Base-by-base conservation (phyloP, 768 basidiomycete species). In the Tulasnella sp. region DNA sequence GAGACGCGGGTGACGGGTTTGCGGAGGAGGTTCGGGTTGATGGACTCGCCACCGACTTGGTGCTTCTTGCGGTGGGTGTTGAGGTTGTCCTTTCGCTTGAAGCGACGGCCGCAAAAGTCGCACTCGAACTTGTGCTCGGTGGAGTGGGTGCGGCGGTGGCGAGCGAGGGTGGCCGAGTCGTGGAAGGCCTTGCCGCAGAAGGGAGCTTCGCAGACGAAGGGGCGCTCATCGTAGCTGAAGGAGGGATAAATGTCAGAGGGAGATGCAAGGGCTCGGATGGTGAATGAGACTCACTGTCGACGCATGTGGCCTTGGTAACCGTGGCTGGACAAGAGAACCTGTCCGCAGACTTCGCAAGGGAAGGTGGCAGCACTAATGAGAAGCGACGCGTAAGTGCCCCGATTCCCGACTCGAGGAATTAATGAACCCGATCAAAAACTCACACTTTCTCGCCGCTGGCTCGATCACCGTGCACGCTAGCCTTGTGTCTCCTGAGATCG, bases 151-250 rank as follows among this genome's bases (percentile, higher is more conserved):
- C 94, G 87, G 67, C 94, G 88, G 82, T 96, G 94, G 74, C 94
- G 88, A 65, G 94, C 94, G 64, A 96, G 85, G 81, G 90, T 92
- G 77, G 92, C 93, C 3, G 94, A 95, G 78, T 96, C 94, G 64
- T 91, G 88, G 81, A 95, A 96, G 0, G 90, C 91, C 82, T 91
- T 93, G 65, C 85, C 86, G 62, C 74, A 74, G 40, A 63, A 75
- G 62, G 72, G 73, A 39, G 63, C 39, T 16, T 74, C 73, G 65
- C 74, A 74, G 42, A 62, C 40, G 66, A 74, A 74, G 17, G 74
- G 74, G 34, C 74, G 74, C 41, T 74, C 74, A 37, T 72, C 70
- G 63, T 72, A 72, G 37, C 67, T 68, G 37, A 42, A 39, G 66
- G 32, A 12, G 14, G n/a, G 39, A 68, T 68, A 9, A 22, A 37